Evolutionary conservation across 306 rosid species (phyloP).

Genomic region (Casuarina equisetifolia): DNA sequence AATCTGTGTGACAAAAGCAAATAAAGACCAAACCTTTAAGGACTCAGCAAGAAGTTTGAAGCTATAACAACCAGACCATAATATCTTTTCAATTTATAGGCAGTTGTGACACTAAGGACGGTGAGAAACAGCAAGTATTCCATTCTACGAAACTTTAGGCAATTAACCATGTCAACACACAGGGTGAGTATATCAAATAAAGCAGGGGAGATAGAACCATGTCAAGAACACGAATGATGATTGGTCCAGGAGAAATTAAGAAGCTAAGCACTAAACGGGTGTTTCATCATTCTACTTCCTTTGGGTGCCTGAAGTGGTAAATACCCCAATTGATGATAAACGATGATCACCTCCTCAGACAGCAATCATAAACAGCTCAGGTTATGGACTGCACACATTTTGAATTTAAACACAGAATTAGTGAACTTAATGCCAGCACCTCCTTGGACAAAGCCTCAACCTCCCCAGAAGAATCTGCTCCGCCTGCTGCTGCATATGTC

Average conservation of each 20-base stretch:
- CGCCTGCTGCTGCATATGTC: constrained; percentile 44
- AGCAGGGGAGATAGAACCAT: not conserved
- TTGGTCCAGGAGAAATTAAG: constrained; percentile 2
- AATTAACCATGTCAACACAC: not conserved
- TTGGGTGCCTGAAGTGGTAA: not conserved
- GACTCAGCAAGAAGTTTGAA: not conserved
- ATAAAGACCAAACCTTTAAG: not conserved
- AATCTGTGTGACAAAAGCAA: constrained; percentile 52
- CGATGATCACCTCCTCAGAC: constrained; percentile 1
- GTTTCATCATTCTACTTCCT: not conserved
- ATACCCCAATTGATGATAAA: not conserved
- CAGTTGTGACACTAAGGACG: not conserved
- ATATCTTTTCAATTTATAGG: not conserved
- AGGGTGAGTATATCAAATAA: not conserved
- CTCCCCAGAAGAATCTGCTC: constrained; percentile 49
- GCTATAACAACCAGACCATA: constrained; percentile 1
- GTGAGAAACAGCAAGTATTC: not conserved
- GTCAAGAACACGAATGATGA: not conserved
- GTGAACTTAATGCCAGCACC: constrained; percentile 45
- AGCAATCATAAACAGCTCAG: not conserved
- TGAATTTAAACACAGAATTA: constrained; percentile 7
- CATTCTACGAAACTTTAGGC: not conserved
- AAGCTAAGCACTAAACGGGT: not conserved
- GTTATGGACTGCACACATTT: not conserved
- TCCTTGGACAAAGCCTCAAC: constrained; percentile 75